These are phyloP conservation scores for Pichia deserticola DNA, from an alignment of 805 yeast species.

Conservation along the genomic window DNA sequence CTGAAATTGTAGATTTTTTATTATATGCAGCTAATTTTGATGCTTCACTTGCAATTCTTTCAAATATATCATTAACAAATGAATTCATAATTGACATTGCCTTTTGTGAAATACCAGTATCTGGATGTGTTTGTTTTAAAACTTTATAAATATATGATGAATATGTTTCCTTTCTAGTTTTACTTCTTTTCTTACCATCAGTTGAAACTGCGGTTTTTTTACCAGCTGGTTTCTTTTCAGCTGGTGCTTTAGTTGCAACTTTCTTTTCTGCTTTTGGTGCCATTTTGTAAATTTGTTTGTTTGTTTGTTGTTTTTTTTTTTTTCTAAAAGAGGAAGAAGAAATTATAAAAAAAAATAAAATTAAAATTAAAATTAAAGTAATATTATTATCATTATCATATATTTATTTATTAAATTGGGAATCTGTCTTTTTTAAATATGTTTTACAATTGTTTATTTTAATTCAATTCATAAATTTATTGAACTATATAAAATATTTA, in stretches of 20 bases:
- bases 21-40: constrained; percentile 98
- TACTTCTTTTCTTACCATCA: constrained; percentile 84
- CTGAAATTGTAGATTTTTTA: constrained; percentile 95
- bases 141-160: constrained; percentile 98
- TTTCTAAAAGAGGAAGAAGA: too few relatives aligned
- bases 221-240: constrained; percentile 89
- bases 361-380: background rate
- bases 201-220: constrained; percentile 74
- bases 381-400: too few relatives aligned
- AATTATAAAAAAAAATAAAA: background rate
- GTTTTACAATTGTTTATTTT: too few relatives aligned
- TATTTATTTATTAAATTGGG: too few relatives aligned
- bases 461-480: too few relatives aligned
- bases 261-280: constrained; percentile 45
- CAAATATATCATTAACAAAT: constrained; percentile 94
- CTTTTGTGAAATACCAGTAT: constrained; percentile 97
- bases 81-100: constrained; percentile 99
- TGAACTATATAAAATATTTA: too few relatives aligned
- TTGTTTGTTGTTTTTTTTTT: background rate
- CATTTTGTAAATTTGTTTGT: constrained; percentile 34
- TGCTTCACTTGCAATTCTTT: constrained; percentile 96
- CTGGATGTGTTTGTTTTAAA: constrained; percentile 98
- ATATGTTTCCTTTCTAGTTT: constrained; percentile 96
- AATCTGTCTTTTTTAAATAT: too few relatives aligned
- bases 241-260: constrained; percentile 90